phyloP scores from a whole-genome alignment of 78 protist species.

The Dictyostelium intermedium region DNA sequence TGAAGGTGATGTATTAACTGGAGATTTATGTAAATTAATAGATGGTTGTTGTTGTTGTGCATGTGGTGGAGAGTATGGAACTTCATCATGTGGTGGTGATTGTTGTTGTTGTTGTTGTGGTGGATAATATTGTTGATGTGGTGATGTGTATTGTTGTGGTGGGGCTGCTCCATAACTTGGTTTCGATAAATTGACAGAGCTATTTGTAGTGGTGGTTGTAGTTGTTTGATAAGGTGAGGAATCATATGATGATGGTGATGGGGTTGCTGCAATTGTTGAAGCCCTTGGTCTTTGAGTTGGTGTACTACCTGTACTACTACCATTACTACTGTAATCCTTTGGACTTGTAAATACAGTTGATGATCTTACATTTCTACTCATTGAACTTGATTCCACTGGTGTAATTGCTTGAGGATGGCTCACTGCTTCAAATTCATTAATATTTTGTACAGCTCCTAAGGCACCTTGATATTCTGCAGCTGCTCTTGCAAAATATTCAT shows the following conservation, averaged over 20 bases:
- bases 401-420: slow-evolving; percentile 61
- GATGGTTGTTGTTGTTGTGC: slow-evolving; percentile 7
- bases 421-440: slow-evolving; percentile 36
- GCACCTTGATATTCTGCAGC: not conserved
- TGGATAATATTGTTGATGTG: not conserved
- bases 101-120: slow-evolving; percentile 11
- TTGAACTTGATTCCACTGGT: slow-evolving; percentile 8
- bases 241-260: not conserved
- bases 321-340: not conserved
- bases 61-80: not conserved
- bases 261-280: slow-evolving; percentile 15
- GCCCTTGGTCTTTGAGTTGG: slow-evolving; percentile 37
- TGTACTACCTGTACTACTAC: not conserved
- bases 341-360: slow-evolving; percentile 40
- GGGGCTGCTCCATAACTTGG: not conserved
- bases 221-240: not conserved
- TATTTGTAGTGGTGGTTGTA: not conserved
- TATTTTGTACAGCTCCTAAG: not conserved
- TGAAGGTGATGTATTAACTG: not conserved
- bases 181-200: not conserved
- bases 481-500: slow-evolving; percentile 15
- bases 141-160: not conserved
- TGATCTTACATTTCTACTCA: slow-evolving; percentile 50
- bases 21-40: not conserved
- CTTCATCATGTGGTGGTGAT: not conserved